phyloP scores from a whole-genome alignment of 805 yeast species.

The Saccharomycopsis guyanensis region DNA sequence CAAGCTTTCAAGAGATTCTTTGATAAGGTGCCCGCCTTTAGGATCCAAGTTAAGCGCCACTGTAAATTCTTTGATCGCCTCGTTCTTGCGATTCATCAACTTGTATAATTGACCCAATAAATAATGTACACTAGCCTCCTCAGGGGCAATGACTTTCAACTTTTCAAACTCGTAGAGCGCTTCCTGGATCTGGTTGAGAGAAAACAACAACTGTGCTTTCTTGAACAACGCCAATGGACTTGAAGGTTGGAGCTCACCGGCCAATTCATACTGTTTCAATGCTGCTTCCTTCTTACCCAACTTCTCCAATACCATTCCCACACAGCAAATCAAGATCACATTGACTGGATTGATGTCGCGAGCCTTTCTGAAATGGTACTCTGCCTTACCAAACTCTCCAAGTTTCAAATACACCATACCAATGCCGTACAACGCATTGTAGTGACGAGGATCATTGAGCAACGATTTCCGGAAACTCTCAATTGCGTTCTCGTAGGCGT shows the following conservation, averaged over 20 bases:
- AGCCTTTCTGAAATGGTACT: slow-evolving; percentile 81
- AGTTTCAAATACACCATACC: slow-evolving; percentile 88
- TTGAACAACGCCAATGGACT: slow-evolving; percentile 84
- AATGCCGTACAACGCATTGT: slow-evolving; percentile 91
- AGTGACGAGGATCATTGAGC: slow-evolving; percentile 70
- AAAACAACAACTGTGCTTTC: slow-evolving; percentile 72
- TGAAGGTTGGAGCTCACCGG: slow-evolving; percentile 75
- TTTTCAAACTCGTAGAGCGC: slow-evolving; percentile 72
- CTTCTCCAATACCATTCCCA: slow-evolving; percentile 88
- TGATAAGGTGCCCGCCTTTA: slow-evolving; percentile 76
- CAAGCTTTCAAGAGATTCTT: slow-evolving; percentile 68
- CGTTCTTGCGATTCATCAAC: slow-evolving; percentile 60
- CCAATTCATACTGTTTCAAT: slow-evolving; percentile 71
- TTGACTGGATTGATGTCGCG: slow-evolving; percentile 84
- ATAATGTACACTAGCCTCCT: slow-evolving; percentile 90
- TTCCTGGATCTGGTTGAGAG: slow-evolving; percentile 60
- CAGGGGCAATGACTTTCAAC: slow-evolving; percentile 74
- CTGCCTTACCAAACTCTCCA: slow-evolving; percentile 79
- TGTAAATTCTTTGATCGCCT: slow-evolving; percentile 81
- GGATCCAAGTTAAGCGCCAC: slow-evolving; percentile 89
- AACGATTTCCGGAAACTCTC: slow-evolving; percentile 77
- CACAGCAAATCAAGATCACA: slow-evolving; percentile 82
- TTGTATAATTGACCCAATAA: slow-evolving; percentile 81
- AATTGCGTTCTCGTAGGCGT: slow-evolving; percentile 83
- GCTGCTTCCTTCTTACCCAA: slow-evolving; percentile 64